Evolutionary conservation across 2,329 filamentous ascomycete species (phyloP).

Genomic region (Talaromyces atroroseus): DNA sequence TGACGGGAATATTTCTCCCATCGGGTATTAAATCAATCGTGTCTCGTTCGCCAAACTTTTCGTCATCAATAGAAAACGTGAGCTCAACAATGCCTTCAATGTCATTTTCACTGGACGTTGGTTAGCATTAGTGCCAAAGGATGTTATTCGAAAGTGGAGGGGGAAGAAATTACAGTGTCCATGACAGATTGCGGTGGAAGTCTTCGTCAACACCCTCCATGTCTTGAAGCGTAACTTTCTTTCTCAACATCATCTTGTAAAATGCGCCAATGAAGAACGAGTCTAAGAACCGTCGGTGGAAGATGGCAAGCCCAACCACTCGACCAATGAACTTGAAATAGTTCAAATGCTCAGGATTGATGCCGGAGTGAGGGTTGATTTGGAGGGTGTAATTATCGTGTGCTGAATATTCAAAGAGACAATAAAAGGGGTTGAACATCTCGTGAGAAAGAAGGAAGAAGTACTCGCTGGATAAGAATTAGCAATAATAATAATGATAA

Average conservation of each 20-base stretch:
- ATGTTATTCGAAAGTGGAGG: neutral
- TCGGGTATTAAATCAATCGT: conserved; percentile 90
- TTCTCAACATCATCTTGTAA: conserved; percentile 98
- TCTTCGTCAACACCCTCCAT: conserved; percentile 99
- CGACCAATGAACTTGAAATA: conserved; percentile 99
- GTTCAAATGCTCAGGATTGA: conserved; percentile 98
- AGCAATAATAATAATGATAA: neutral
- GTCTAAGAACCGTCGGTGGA: conserved; percentile 94
- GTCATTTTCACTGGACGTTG: conserved; percentile 67
- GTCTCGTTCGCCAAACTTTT: conserved; percentile 89
- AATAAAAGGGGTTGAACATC: conserved; percentile 99
- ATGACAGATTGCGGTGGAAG: conserved; percentile 92
- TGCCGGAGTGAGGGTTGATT: conserved; percentile 98
- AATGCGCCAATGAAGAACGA: conserved; percentile 98
- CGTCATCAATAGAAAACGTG: conserved; percentile 95
- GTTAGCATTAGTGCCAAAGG: neutral
- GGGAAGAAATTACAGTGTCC: conserved; percentile 65
- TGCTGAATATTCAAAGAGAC: conserved; percentile 97
- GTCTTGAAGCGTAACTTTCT: conserved; percentile 83
- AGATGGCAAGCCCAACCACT: conserved; percentile 93
- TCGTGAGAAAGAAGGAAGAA: conserved; percentile 99
- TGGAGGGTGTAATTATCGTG: conserved; percentile 99
- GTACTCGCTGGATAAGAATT: conserved; percentile 64
- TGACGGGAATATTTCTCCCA: conserved; percentile 89
- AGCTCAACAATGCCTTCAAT: conserved; percentile 92